phyloP scores from a whole-genome alignment of 768 basidiomycete species.

The Mycena kentingensis region DNA sequence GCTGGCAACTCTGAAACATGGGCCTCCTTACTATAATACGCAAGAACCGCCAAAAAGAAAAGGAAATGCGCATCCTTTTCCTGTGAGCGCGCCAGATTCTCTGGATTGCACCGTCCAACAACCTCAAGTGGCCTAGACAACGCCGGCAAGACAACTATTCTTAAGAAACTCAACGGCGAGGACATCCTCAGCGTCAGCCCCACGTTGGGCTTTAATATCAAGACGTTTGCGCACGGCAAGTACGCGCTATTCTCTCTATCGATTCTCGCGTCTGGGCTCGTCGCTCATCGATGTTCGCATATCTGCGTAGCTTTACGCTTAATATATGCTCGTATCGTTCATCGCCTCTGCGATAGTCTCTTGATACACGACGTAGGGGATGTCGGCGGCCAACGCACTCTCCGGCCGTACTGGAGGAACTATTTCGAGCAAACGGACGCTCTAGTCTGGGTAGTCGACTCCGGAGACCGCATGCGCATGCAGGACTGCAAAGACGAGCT shows the following conservation, averaged over 20 bases:
- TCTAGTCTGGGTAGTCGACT: constrained; percentile 98
- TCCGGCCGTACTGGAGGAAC: constrained; percentile 98
- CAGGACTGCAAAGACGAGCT: constrained; percentile 88
- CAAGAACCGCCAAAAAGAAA: constrained; percentile 93
- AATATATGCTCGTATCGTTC: constrained; percentile 65
- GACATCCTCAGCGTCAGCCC: constrained; percentile 88
- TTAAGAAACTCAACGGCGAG: constrained; percentile 93
- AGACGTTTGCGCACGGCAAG: constrained; percentile 91
- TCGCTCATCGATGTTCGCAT: constrained; percentile 17
- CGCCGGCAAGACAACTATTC: constrained; percentile 97
- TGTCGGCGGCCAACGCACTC: constrained; percentile 93
- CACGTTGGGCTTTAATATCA: constrained; percentile 98
- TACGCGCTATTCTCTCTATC: constrained; percentile 43
- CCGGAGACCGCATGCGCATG: constrained; percentile 88
- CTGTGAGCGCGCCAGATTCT: constrained; percentile 53
- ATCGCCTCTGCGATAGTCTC: constrained; percentile 22
- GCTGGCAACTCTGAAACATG: constrained; percentile 46
- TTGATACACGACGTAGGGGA: constrained; percentile 67
- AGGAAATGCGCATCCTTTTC: constrained; percentile 95
- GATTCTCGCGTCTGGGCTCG: constrained; percentile 9
- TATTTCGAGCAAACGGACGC: constrained; percentile 99
- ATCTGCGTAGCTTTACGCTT: constrained; percentile 60
- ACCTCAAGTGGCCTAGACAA: constrained; percentile 87
- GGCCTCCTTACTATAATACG: constrained; percentile 96
- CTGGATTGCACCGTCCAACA: constrained; percentile 10